phyloP scores from a whole-genome alignment of 2,329 filamentous ascomycete genomes.

The Cladosporium sp. region DNA sequence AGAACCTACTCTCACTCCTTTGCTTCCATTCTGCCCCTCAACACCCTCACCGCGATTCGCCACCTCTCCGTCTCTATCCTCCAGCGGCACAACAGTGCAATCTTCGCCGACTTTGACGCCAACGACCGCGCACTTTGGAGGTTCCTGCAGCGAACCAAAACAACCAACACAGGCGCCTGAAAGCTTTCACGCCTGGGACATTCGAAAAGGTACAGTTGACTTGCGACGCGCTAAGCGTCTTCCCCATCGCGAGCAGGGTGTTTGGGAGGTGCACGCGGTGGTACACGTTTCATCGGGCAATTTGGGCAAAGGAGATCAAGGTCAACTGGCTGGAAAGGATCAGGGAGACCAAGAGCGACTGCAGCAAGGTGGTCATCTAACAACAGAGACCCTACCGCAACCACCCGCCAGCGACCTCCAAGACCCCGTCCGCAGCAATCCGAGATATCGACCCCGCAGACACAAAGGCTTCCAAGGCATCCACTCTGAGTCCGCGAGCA shows the following conservation, averaged over 20 bases:
- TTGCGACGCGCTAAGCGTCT: constrained; percentile 28
- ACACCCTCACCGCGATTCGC: constrained; percentile 20
- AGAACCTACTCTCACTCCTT: not conserved
- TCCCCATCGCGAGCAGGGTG: constrained; percentile 19
- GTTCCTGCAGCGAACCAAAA: constrained; percentile 17
- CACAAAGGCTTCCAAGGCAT: constrained; percentile 2
- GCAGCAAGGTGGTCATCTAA: not conserved
- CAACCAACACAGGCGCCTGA: constrained; percentile 5
- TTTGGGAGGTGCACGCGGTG: constrained; percentile 30
- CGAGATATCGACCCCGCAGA: not conserved
- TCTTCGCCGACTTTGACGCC: constrained; percentile 24
- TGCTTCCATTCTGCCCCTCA: constrained; percentile 13
- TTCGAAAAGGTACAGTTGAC: constrained; percentile 26
- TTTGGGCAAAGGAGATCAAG: not conserved
- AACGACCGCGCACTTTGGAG: constrained; percentile 1
- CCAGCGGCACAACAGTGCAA: constrained; percentile 22
- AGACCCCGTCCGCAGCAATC: not conserved
- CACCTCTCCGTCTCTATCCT: constrained; percentile 23
- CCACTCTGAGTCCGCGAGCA: constrained; percentile 6
- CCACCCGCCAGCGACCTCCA: not conserved
- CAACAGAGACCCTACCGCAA: not conserved
- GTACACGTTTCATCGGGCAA: constrained; percentile 18
- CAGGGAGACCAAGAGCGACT: not conserved
- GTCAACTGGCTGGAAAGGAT: no score
- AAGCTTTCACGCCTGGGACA: not conserved